Evolutionary conservation across 345 rosid genomes (phyloP).

Genomic region (Arabis hirsuta): DNA sequence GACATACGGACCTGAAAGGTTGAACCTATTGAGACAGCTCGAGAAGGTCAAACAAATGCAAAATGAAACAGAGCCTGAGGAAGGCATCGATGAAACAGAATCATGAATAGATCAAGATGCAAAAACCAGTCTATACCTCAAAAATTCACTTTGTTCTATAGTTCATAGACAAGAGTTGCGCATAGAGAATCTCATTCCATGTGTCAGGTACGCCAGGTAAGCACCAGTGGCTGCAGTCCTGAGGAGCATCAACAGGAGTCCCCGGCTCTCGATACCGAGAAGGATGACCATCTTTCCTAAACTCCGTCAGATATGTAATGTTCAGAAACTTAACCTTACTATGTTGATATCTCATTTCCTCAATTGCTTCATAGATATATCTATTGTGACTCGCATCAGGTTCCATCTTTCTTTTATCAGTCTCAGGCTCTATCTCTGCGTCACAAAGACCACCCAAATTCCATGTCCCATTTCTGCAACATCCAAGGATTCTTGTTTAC

Average conservation of each 20-base stretch:
- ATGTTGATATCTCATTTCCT: conserved; percentile 50
- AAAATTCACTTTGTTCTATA: conserved; percentile 39
- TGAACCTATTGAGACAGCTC: conserved; percentile 88
- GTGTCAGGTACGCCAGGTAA: conserved; percentile 85
- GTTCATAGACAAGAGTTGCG: conserved; percentile 60
- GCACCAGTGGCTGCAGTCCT: conserved; percentile 98
- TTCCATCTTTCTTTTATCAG: conserved; percentile 46
- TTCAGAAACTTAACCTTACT: conserved; percentile 64
- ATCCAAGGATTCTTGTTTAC: neutral
- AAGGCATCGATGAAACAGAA: conserved; percentile 49
- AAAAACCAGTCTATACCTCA: conserved; percentile 29
- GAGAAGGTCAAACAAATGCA: conserved; percentile 83
- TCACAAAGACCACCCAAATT: conserved; percentile 72
- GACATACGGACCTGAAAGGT: conserved; percentile 89
- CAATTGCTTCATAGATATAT: conserved; percentile 54
- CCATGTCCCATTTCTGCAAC: conserved; percentile 79
- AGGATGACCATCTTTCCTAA: conserved; percentile 79
- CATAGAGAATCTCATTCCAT: conserved; percentile 88
- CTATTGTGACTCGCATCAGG: conserved; percentile 60
- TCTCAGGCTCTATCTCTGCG: conserved; percentile 60
- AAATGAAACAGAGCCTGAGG: conserved; percentile 59
- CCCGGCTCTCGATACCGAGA: conserved; percentile 72
- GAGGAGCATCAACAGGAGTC: conserved; percentile 65
- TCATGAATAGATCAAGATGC: conserved; percentile 43
- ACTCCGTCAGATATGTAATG: conserved; percentile 72